These are phyloP conservation scores for Tricholomella constricta DNA, from an alignment of 768 basidiomycete species.

Conservation along the genomic window DNA sequence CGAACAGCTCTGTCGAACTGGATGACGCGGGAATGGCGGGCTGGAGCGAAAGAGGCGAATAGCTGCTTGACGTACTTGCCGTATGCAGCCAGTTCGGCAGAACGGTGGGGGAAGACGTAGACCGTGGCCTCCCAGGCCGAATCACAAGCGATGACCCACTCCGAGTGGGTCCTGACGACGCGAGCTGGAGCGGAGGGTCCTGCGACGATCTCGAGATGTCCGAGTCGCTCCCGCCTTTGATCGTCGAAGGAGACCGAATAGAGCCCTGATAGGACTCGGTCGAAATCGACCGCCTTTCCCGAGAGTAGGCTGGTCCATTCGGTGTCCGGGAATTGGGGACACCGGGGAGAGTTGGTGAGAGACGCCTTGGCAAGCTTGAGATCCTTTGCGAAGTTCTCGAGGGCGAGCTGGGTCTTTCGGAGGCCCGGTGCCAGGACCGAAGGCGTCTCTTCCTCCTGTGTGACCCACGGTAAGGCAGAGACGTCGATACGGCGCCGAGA, in stretches of 20 bases:
- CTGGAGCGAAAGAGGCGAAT: slow-evolving; percentile 9
- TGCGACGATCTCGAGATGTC: background rate
- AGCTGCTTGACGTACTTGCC: slow-evolving; percentile 18
- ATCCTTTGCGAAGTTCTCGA: slow-evolving; percentile 14
- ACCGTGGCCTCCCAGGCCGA: too few species aligned
- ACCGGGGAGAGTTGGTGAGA: slow-evolving; percentile 5
- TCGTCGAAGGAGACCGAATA: slow-evolving; percentile 17
- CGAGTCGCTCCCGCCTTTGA: background rate
- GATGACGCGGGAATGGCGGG: slow-evolving; percentile 23
- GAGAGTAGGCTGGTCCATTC: slow-evolving; percentile 28
- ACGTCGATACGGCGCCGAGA: background rate
- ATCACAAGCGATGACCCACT: slow-evolving; percentile 27
- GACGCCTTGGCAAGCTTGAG: slow-evolving; percentile 15
- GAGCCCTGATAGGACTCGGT: slow-evolving; percentile 23
- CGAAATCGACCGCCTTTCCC: slow-evolving; percentile 25
- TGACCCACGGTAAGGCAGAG: background rate
- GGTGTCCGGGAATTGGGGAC: slow-evolving; percentile 23
- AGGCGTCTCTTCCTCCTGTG: background rate
- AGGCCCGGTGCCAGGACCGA: slow-evolving; percentile 9
- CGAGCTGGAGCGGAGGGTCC: slow-evolving; percentile 7
- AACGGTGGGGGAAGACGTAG: too few species aligned
- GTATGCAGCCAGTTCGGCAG: slow-evolving; percentile 25
- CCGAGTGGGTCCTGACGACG: slow-evolving; percentile 11
- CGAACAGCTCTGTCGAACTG: slow-evolving; percentile 26
- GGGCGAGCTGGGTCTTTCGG: slow-evolving; percentile 9